Evolutionary conservation across 2,329 filamentous ascomycete species (phyloP), one percentile per base, ranked within the genome.

Genomic region (Sporothrix mexicana): DNA sequence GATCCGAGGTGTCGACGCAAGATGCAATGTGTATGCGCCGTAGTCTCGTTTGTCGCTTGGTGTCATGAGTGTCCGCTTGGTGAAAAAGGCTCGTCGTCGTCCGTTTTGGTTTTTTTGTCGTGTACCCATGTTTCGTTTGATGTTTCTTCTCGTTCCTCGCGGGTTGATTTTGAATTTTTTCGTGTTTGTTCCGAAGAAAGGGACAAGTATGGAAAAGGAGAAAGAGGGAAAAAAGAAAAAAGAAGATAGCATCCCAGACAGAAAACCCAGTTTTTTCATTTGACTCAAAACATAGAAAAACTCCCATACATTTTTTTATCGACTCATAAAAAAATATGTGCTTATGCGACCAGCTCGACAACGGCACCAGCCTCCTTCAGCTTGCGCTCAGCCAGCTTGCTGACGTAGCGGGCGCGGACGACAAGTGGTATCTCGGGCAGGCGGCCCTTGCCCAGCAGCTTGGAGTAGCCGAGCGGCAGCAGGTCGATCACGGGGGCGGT

Each of bases 401-500:
- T 94, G 86, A 99, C 93, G 88, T 94, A 98, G 84, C 96, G 89
- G 79, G 96, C 95, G 83, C 93, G 93, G 79, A 99, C 95, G 81
- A 99, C 93, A 81, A 99, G 85, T 79, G 96, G 96, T 81, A 98
- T 90, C 82, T 95, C 88, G 81, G 96, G 95, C 81, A 98, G 88
- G 82, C 95, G 92, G 85, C 96, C 96, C 91, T 99, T 99, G 84
- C 96, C 97, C 83, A 99, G 93, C 79, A 99, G 91, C 89, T 99
- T 99, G 83, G 94, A 93, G 91, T 98, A 99, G 80, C 97, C 96
- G 85, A 97, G 92, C 80, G 94, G 89, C 77, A 98, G 92, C 84
- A 99, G 93, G 88, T 99, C 95, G 88, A 99, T 91, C 82, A 99
- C 96, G 83, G 96, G 96, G 77, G 95, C 94, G 84, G 93, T 97